phyloP scores from a whole-genome alignment of 2,329 filamentous ascomycete species.

The Sporothrix pseudoabietina region DNA sequence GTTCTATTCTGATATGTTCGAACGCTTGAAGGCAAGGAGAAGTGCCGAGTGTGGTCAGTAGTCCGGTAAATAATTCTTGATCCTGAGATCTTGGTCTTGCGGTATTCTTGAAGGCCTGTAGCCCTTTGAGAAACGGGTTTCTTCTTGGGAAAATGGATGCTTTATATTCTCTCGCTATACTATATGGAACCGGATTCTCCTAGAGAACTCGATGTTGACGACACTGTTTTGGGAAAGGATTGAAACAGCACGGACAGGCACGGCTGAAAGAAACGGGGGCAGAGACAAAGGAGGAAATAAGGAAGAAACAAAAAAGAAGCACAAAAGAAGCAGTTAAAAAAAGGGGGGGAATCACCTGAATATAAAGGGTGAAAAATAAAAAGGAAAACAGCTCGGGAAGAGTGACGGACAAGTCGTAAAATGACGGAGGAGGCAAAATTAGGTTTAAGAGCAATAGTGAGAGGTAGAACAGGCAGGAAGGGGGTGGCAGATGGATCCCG shows the following conservation, averaged over 20 bases:
- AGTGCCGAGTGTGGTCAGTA: neutral
- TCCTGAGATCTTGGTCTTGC: constrained; percentile 4
- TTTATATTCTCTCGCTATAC: constrained; percentile 34
- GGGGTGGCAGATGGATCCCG: constrained; percentile 26
- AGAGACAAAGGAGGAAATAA: neutral
- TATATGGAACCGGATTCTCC: constrained; percentile 25
- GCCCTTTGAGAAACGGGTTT: neutral
- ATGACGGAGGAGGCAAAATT: constrained; percentile 23
- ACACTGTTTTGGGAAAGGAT: constrained; percentile 10
- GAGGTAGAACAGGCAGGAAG: neutral
- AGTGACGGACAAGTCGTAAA: neutral
- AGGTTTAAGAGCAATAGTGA: constrained; percentile 12
- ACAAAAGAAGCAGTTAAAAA: constrained; percentile 9
- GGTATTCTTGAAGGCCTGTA: constrained; percentile 9
- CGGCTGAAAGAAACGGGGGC: constrained; percentile 3
- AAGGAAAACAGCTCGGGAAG: neutral
- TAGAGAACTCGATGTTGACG: neutral
- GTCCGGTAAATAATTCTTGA: neutral
- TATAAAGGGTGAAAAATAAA: constrained; percentile 11
- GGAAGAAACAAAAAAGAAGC: constrained; percentile 1
- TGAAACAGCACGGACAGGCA: constrained; percentile 3
- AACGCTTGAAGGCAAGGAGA: neutral
- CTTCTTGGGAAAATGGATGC: constrained; percentile 25
- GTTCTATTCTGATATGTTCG: neutral
- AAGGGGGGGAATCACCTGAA: neutral